phyloP scores from a whole-genome alignment of 331 rosid species.

The Malus hybrid region DNA sequence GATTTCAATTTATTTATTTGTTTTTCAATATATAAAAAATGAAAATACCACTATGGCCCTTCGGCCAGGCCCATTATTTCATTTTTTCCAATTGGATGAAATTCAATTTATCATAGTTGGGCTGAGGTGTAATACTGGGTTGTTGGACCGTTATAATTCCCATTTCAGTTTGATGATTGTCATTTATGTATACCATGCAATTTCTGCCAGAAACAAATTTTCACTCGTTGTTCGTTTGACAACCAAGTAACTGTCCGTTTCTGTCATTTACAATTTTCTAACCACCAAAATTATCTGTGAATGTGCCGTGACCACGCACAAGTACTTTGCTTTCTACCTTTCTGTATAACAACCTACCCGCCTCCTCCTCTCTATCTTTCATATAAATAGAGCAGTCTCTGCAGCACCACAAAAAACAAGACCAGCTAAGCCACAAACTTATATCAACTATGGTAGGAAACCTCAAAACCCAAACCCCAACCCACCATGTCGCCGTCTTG shows the following conservation, averaged over 20 bases:
- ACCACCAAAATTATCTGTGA: neutral
- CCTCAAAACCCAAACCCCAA: neutral
- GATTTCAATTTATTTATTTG: no score
- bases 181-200: neutral
- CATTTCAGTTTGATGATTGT: no score
- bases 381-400: neutral
- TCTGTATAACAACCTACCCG: neutral
- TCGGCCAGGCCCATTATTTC: no score
- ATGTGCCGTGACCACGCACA: neutral
- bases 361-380: neutral
- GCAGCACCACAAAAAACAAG: neutral
- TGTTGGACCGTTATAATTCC: no score
- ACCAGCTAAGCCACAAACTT: neutral
- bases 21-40: no score
- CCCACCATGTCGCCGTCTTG: conserved; percentile 50
- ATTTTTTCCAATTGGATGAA: no score
- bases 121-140: no score
- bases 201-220: neutral
- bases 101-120: no score
- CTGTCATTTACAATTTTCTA: neutral
- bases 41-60: no score
- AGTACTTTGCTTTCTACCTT: neutral
- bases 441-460: neutral
- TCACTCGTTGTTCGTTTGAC: neutral
- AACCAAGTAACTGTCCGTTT: neutral